Conservation (phyloP, 108 stramenopile genomes). For the Nitzschia sp. region DNA sequence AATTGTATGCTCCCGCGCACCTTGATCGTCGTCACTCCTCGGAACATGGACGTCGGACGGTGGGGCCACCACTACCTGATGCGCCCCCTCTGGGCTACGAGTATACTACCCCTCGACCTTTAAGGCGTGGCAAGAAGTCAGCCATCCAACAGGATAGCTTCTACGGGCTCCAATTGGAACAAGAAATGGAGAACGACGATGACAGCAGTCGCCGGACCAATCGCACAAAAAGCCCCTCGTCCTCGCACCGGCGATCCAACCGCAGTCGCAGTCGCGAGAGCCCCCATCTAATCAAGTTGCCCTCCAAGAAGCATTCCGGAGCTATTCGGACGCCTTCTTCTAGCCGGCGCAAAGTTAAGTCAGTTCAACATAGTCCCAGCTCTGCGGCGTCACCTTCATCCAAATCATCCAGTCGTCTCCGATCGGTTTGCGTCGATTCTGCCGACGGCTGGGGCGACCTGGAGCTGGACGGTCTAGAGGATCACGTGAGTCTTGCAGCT, state of each 20-base stretch:
- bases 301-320: neutral
- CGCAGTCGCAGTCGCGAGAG: neutral
- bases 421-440: neutral
- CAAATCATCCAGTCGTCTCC: neutral
- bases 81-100: no score
- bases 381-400: neutral
- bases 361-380: no score
- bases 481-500: neutral
- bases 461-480: neutral
- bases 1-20: no score
- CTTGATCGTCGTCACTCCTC: no score
- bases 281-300: neutral
- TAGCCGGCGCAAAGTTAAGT: no score
- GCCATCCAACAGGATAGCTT: neutral
- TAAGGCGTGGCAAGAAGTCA: neutral
- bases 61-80: neutral
- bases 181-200: neutral
- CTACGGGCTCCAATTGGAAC: constrained; percentile 1
- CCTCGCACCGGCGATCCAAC: neutral
- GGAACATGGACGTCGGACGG: no score
- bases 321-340: neutral
- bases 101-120: neutral
- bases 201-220: neutral
- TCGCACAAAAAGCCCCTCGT: no score
- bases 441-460: constrained; percentile 8